These are phyloP conservation scores for Pichiaceae sp. DNA, from an alignment of 1,139 yeast genomes.

Conservation along the genomic window DNA sequence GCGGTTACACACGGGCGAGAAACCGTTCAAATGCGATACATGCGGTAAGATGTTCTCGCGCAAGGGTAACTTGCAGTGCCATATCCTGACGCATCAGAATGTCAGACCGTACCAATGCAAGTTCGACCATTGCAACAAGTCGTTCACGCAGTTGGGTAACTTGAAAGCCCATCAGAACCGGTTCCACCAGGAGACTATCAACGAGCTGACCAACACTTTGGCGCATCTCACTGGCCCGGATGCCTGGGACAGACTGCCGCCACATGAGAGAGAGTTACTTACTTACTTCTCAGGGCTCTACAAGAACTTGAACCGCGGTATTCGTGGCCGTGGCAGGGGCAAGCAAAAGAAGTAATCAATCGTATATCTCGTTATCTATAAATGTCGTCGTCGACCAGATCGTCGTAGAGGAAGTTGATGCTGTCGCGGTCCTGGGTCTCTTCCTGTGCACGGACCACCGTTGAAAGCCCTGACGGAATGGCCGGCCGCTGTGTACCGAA, in stretches of 20 bases:
- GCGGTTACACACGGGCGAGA: constrained; percentile 86
- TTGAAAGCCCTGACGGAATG: constrained; percentile 24
- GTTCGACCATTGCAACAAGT: constrained; percentile 74
- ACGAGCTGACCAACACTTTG: constrained; percentile 51
- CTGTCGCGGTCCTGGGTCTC: not conserved
- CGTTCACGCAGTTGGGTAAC: constrained; percentile 87
- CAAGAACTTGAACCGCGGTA: constrained; percentile 84
- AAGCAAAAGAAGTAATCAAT: not conserved
- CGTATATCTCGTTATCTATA: not conserved
- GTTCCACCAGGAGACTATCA: constrained; percentile 69
- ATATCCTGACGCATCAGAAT: constrained; percentile 70
- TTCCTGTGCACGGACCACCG: constrained; percentile 18
- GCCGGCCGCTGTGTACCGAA: not conserved
- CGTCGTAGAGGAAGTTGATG: constrained; percentile 1
- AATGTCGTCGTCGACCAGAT: not conserved
- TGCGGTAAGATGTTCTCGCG: constrained; percentile 75
- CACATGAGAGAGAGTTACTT: constrained; percentile 58
- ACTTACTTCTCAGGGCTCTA: constrained; percentile 73
- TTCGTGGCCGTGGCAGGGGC: constrained; percentile 71
- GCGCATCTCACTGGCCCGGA: constrained; percentile 44
- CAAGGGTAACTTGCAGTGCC: constrained; percentile 87
- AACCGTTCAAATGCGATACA: constrained; percentile 69
- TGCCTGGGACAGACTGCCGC: constrained; percentile 43
- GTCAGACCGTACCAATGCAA: constrained; percentile 74
- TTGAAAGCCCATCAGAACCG: constrained; percentile 90